phyloP scores from a whole-genome alignment of 768 basidiomycete species.

The Lactarius evosmus region DNA sequence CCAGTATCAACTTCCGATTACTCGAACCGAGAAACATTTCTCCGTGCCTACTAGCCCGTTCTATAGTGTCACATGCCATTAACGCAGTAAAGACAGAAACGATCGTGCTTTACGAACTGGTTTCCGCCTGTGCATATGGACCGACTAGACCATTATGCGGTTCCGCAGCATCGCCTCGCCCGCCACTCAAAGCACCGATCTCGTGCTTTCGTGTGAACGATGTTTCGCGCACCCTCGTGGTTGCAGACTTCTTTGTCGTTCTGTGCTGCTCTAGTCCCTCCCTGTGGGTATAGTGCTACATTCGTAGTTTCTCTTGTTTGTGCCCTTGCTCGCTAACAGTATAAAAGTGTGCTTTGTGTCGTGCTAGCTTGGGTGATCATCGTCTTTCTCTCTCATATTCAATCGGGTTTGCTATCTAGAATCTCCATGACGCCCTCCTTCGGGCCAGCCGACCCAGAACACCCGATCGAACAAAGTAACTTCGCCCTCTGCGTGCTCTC shows the following conservation, averaged over 20 bases:
- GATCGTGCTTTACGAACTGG: neutral
- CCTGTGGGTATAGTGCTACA: neutral
- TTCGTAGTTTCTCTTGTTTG: conserved; percentile 5
- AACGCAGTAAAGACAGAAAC: neutral
- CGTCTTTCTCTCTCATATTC: neutral
- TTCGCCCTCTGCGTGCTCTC: conserved; percentile 12
- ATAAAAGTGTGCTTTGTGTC: neutral
- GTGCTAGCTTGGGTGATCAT: neutral
- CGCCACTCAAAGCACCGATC: neutral
- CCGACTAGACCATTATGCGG: neutral
- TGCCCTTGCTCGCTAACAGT: neutral
- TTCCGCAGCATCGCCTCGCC: neutral
- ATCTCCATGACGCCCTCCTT: neutral
- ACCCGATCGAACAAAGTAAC: conserved; percentile 1
- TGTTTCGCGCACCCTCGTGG: neutral
- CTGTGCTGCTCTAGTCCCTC: neutral
- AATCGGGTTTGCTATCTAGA: neutral
- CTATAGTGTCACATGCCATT: neutral
- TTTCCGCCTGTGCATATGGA: neutral
- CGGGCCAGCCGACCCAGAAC: neutral
- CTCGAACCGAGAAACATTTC: neutral
- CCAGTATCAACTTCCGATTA: neutral
- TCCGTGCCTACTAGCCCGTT: neutral
- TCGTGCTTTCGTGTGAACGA: neutral
- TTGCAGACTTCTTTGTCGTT: conserved; percentile 11